Percentiles rank a stretch among this genome's conserved stretches.
These are phyloP conservation scores for Mycena haematopus DNA, from an alignment of 768 basidiomycete species.

Conservation along the genomic window DNA sequence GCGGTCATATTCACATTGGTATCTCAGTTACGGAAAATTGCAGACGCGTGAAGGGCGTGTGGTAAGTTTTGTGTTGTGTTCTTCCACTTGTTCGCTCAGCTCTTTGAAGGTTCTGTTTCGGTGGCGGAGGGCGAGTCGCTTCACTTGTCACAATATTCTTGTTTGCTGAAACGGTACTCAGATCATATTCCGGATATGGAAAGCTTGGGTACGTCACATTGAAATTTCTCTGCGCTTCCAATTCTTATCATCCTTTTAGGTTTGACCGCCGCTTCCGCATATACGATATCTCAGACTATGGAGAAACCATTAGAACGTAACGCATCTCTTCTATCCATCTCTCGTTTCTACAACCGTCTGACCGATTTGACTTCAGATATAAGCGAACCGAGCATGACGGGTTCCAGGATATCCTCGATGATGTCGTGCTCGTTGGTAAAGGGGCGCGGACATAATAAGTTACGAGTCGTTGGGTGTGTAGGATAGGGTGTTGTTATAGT, in stretches of 20 bases:
- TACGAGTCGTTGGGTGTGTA: slow-evolving; percentile 12
- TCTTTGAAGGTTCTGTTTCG: slow-evolving; percentile 18
- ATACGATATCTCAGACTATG: slow-evolving; percentile 86
- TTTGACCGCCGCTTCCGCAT: slow-evolving; percentile 93
- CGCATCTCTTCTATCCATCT: neutral
- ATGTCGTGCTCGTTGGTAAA: slow-evolving; percentile 65
- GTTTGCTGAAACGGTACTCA: slow-evolving; percentile 33
- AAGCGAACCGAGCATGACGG: slow-evolving; percentile 77
- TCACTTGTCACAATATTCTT: neutral
- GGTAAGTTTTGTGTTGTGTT: slow-evolving; percentile 35
- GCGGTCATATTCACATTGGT: slow-evolving; percentile 23
- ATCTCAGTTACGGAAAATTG: slow-evolving; percentile 82
- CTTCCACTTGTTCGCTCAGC: neutral
- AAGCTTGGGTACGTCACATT: slow-evolving; percentile 47
- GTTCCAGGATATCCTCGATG: slow-evolving; percentile 59
- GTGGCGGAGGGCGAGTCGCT: slow-evolving; percentile 19
- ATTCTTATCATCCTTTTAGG: slow-evolving; percentile 40
- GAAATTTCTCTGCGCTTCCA: slow-evolving; percentile 5
- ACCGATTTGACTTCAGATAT: slow-evolving; percentile 37
- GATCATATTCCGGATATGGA: slow-evolving; percentile 85
- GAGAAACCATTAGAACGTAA: slow-evolving; percentile 86
- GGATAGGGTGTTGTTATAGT: slow-evolving; percentile 14
- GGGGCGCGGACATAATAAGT: slow-evolving; percentile 44
- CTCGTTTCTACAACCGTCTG: neutral
- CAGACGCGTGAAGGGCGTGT: slow-evolving; percentile 81